These are phyloP conservation scores for Meyerozyma smithsonii DNA, from an alignment of 1,139 yeast genomes.

Conservation along the genomic window DNA sequence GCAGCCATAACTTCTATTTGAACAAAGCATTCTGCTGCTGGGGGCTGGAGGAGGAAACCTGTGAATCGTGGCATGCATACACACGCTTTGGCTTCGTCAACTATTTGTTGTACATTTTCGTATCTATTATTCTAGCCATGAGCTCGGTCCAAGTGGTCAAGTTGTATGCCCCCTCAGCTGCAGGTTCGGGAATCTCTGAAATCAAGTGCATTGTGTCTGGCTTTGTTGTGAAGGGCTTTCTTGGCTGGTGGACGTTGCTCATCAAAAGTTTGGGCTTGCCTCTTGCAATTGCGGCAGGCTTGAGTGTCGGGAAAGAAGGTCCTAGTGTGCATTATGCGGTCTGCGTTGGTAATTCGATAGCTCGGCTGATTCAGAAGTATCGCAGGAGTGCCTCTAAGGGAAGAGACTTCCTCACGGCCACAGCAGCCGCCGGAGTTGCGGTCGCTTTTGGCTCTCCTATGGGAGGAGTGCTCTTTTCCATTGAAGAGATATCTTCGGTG, in stretches of 20 bases:
- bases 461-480: conserved; percentile 65
- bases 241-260: conserved; percentile 66
- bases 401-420: conserved; percentile 54
- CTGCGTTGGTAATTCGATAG: conserved; percentile 68
- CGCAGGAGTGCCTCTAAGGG: conserved; percentile 45
- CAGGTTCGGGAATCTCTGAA: conserved; percentile 96
- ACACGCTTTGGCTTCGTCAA: conserved; percentile 38
- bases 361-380: conserved; percentile 46
- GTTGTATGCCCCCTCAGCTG: conserved; percentile 79
- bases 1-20: conserved; percentile 64
- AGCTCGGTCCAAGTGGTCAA: conserved; percentile 67
- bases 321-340: conserved; percentile 86
- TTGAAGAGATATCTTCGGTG: conserved; percentile 70
- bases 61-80: conserved; percentile 58
- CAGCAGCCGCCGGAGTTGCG: conserved; percentile 69
- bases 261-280: conserved; percentile 83
- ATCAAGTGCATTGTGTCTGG: conserved; percentile 95
- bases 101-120: conserved; percentile 53
- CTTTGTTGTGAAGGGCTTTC: conserved; percentile 72
- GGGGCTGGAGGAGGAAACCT: conserved; percentile 47
- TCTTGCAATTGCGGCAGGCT: conserved; percentile 76
- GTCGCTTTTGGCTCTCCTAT: conserved; percentile 73
- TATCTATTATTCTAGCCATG: conserved; percentile 60
- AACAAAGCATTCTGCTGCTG: conserved; percentile 80
- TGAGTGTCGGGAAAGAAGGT: conserved; percentile 81